Evolutionary conservation across 129 eudicot genomes (phyloP), one percentile per base, ranked within the genome.

Genomic region (Chrysanthemum seticuspe): DNA sequence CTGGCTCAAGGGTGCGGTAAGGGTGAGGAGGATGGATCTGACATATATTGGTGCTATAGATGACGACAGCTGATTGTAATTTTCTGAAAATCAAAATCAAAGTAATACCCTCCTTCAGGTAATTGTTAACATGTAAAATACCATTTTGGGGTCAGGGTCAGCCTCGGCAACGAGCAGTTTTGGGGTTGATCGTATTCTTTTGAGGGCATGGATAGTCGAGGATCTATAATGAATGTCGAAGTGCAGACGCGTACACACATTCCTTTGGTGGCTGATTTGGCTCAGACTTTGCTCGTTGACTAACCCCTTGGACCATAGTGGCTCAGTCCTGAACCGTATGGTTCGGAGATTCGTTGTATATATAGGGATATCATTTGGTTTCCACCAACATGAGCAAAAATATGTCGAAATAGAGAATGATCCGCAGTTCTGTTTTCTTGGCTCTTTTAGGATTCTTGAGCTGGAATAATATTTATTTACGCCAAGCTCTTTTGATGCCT

Each of bases 1-100:
- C 78, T 95, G 88, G 97, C 96, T 95, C 10, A 86, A 88, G 82
- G 97, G 99, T 36, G 91, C 99, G 8, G 94, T 95, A 40, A 90
- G 99, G 71, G 91, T 95, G 44, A 85, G 97, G 70, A 87, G 96
- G 83, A 88, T 81, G 78, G 94, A 95, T 61, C 93, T 95, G 76
- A 83, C 94, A 4, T 95, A 86, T 23, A 86, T 95, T 60, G 99
- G 99, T 59, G 82, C 96, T 15, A 86, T 90, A 62, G 99, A 95
- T 40, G 99, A 95, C 40, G 99, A 95, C 78, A 95, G 94, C 86
- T 95, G 88, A 94, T 84, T 71, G 31, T 65, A 69, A 55, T 65
- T 50, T 27, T 36, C 58, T 44, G 69, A 80, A 60, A 50, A 68
- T 61, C 60, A 74, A 70, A 61, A 40, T 76, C 54, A 48, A 53